Evolutionary conservation across 2,329 filamentous ascomycete genomes (phyloP).

Genomic region (Lecanicillium sp.): DNA sequence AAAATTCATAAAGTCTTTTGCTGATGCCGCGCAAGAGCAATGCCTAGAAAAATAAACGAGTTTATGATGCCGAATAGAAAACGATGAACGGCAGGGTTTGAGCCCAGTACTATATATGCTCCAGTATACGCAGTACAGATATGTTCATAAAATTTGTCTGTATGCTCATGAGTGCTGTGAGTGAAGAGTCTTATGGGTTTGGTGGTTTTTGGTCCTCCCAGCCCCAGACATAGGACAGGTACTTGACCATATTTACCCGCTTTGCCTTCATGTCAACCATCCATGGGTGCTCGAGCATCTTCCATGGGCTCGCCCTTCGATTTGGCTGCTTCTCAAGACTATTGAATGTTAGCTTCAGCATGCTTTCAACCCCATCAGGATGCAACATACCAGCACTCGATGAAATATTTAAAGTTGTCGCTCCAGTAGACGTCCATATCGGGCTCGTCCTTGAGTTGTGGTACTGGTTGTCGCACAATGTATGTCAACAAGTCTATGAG

Average conservation of each 20-base stretch:
- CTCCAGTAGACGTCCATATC: slow-evolving; percentile 88
- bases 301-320: slow-evolving; percentile 88
- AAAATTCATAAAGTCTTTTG: too few species aligned
- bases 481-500: slow-evolving; percentile 94
- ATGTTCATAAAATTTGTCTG: too few species aligned
- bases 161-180: too few species aligned
- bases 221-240: slow-evolving; percentile 91
- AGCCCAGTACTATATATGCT: too few species aligned
- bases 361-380: background rate
- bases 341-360: slow-evolving; percentile 15
- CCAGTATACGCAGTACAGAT: too few species aligned
- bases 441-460: slow-evolving; percentile 91
- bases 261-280: slow-evolving; percentile 94
- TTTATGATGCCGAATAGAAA: too few species aligned
- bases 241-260: slow-evolving; percentile 95
- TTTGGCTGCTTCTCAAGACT: slow-evolving; percentile 91
- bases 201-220: slow-evolving; percentile 60
- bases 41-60: too few species aligned
- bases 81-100: too few species aligned
- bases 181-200: background rate
- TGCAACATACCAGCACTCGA: slow-evolving; percentile 86
- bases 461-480: slow-evolving; percentile 91
- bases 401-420: slow-evolving; percentile 97
- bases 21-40: too few species aligned
- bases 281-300: slow-evolving; percentile 98